A percentile compares a stretch with the other conserved stretches of the same genome.
These are phyloP conservation scores for Helichrysum umbraculigerum DNA, from an alignment of 129 eudicot genomes.

Conservation along the genomic window DNA sequence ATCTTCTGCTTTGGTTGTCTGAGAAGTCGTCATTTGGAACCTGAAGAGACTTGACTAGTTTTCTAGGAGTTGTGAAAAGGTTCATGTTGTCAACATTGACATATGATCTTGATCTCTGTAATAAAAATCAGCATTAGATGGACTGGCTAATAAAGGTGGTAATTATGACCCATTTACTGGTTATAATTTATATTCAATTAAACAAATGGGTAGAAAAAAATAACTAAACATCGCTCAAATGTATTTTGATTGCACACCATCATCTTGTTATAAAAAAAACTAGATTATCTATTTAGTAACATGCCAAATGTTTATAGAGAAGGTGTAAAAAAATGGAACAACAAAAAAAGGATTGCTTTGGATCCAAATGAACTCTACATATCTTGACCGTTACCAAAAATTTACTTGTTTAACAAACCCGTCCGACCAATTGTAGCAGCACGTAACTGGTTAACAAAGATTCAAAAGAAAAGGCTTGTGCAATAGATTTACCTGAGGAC, in stretches of 20 bases:
- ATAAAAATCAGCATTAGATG: background rate
- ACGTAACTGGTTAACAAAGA: slow-evolving; percentile 17
- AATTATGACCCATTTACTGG: background rate
- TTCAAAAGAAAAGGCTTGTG: slow-evolving; percentile 11
- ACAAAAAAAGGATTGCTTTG: background rate
- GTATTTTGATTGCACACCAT: no score
- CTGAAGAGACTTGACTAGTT: slow-evolving; percentile 48
- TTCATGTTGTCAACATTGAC: slow-evolving; percentile 50
- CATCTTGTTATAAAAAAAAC: background rate
- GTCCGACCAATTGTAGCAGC: background rate
- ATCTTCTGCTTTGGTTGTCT: slow-evolving; percentile 45
- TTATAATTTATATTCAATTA: background rate
- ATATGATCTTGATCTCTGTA: slow-evolving; percentile 40
- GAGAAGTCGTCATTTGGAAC: slow-evolving; percentile 48
- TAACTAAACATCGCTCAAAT: no score
- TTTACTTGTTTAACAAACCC: background rate
- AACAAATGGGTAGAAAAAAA: background rate
- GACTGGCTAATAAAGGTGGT: background rate
- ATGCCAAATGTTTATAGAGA: background rate
- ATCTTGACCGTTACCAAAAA: background rate
- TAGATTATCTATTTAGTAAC: no score
- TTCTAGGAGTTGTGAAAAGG: slow-evolving; percentile 66
- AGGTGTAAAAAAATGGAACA: background rate
- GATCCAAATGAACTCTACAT: background rate
- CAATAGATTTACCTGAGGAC: slow-evolving; percentile 66